Base-by-base conservation (phyloP, 1,139 yeast genomes). In the Debaryomyces robertsiae region DNA sequence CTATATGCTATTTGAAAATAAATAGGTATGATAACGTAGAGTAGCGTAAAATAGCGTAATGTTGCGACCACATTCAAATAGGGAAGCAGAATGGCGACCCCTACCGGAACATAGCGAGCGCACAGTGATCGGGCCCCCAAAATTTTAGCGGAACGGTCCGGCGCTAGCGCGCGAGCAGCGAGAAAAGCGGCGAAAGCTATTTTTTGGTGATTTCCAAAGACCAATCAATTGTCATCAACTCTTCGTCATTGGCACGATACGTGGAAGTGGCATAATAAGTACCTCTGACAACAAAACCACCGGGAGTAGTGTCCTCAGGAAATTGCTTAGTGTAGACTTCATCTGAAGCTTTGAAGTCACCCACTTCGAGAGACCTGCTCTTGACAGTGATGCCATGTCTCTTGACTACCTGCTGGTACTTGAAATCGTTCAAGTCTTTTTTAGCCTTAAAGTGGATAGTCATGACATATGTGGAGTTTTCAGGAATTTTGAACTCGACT, bases 201-300 rank as follows among this genome's bases (percentile, higher is more conserved):
- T 63, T 63, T 50, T 63, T 63, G 41, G 58, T 54, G 32, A 67
- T 58, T 38, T 63, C 69, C 48, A 65, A 64, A 30, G 58, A 46
- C 77, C 77, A 72, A 25, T 61, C 64, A 32, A 49, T 55, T 16
- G 47, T 46, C 36, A 56, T 49, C 46, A 65, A 60, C 30, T 50
- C 60, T 41, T 63, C 63, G 15, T 56, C 73, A 25, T 58, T 64
- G 18, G 65, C 61, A 38, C 45, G 59, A 53, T 69, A 72, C 19
- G 67, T 64, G 22, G 72, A 64, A 7, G 54, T 53, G 42, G 69
- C 67, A 9, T 60, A 58, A 51, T 59, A 65, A 27, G 49, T 47
- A 11, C 74, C 75, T 58, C 76, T 67, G 40, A 64, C 52, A 34
- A 70, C 55, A 52, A 62, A 69, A 17, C 76, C 75, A 41, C 68